Evolutionary conservation across 2,329 filamentous ascomycete species (phyloP), one percentile per base, ranked within the genome.

Genomic region (Cordyceps pruinosa): DNA sequence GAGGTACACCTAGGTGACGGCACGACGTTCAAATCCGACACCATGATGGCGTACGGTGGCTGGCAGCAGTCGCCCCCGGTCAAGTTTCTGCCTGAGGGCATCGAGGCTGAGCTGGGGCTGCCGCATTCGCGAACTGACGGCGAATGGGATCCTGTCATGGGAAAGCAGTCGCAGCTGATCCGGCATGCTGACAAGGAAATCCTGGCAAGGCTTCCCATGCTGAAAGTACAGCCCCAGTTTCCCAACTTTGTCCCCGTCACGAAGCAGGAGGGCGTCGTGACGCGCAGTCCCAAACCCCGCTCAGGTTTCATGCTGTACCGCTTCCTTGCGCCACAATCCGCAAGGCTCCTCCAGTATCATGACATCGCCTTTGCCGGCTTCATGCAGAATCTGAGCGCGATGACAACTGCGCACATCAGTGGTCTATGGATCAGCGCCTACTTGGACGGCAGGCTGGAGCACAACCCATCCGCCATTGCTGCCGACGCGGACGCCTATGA

Each of bases 361-460:
- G 71, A 78, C 60, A 69, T 78, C 32, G 76, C 73, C 0, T 79
- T 80, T 52, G 67, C 70, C 0, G 78, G 77, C 4, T 65, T 69
- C 15, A 60, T 75, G 23, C 69, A 71, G 59, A 76, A 74, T 51
- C 72, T 78, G 45, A 69, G 70, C 30, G 74, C 71, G 8, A 58
- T 69, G 3, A 69, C 73, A 2, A 66, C 70, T 4, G 71, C 75
- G 1, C 73, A 79, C 46, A 62, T 72, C 10, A 76, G 80, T 63
- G 78, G 78, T 1, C 70, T 86, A 1, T 87, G 84, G 84, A 74
- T 86, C 19, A 73, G 76, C 0, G 84, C 86, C 0, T 88, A 82
- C 63, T 77, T 90, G n/a, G 58, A 61, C 1, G 62, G 63, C 34
- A 61, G 54, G 6, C 54, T 66, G 21, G 52, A 23, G 8, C 46